These are phyloP conservation scores for Neurospora crassa DNA, from an alignment of 2,329 filamentous ascomycete genomes.

Conservation along the genomic window DNA sequence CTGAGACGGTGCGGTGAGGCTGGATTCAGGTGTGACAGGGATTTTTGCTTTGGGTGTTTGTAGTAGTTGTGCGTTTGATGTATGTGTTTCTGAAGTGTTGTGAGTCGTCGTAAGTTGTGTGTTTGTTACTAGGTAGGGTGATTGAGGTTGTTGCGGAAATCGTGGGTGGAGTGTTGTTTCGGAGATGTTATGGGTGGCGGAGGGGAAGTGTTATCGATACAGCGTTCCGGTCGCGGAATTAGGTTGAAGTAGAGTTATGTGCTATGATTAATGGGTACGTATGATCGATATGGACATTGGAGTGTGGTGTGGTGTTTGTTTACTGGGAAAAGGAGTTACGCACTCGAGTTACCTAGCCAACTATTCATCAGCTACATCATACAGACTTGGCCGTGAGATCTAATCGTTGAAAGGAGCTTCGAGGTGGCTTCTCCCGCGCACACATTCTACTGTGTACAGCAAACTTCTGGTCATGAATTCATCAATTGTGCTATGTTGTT, in stretches of 20 bases:
- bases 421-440: background rate
- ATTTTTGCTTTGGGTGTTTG: conserved; percentile 52
- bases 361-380: background rate
- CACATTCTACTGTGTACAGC: background rate
- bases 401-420: background rate
- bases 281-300: background rate
- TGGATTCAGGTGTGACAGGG: conserved; percentile 44
- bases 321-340: background rate
- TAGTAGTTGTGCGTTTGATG: conserved; percentile 14
- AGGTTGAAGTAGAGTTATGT: background rate
- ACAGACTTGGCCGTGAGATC: background rate
- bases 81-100: background rate
- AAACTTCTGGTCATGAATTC: background rate
- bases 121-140: background rate
- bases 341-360: background rate
- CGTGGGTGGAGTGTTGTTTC: background rate
- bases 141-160: background rate
- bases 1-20: conserved; percentile 42
- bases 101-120: background rate
- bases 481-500: background rate
- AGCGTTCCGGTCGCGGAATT: background rate
- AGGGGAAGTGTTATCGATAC: background rate
- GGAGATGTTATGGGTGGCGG: background rate
- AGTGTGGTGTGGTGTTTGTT: background rate
- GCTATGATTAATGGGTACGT: background rate